Evolutionary conservation across 331 rosid genomes (phyloP), one percentile per base, ranked within the genome.

Genomic region (Rosa hybrid): DNA sequence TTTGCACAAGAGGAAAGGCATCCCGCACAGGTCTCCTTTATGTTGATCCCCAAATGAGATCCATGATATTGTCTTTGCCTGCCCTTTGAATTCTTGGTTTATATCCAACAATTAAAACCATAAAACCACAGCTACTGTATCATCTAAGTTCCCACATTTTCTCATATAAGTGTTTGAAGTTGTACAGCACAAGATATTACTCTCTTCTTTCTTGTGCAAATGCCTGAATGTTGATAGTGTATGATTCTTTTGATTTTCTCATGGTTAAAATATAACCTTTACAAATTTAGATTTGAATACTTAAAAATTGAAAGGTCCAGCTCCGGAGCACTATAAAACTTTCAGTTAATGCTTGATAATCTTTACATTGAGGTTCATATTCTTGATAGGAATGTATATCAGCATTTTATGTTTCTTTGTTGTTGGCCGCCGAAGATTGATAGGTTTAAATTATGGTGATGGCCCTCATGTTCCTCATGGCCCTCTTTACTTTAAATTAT

Each of bases 1-100:
- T 44, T 59, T 82, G 92, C 78, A 88, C 88, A 81, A 90, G 91
- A 89, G 90, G 83, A 94, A 94, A 87, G 88, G 95, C 81, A 82
- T 70, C 53, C 98, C 98, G 72, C 86, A 79, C 64, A 86, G 95
- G 81, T 87, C 97, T 71, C 88, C 89, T 74, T 80, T 91, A 54
- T 86, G 76, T 81, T 84, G 88, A 83, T 63, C 2, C 76, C 77
- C 64, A 76, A 53, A 69, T 56, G 68, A 21, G 60, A 45, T 53
- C 34, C 44, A 45, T 54, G 65, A 67, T 49, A 42, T 77, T 23
- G 14, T 21, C 10, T 57, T 72, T 25, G 59, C 84, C 12, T 78
- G 63, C 56, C 53, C 77, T 72, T 53, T 44, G 50, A 46, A 23
- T 49, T 81, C 62, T 79, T 21, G 41, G 76, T 60, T 51, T 30